These are phyloP conservation scores for Penicillium simplicissimum DNA, from an alignment of 495 filamentous ascomycete species.

Conservation along the genomic window DNA sequence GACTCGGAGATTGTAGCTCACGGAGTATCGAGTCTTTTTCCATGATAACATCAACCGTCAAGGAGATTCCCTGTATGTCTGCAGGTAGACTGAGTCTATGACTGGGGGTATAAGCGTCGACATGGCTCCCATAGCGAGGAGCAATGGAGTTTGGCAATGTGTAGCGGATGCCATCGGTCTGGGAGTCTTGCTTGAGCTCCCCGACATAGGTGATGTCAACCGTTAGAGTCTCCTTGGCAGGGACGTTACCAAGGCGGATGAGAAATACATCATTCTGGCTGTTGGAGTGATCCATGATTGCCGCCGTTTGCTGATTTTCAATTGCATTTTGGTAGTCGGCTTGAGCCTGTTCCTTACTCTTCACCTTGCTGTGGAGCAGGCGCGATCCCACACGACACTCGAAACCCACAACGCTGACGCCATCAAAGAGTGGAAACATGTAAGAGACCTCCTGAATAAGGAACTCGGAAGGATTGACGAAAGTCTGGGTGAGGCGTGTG, in stretches of 20 bases:
- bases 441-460: slow-evolving; percentile 16
- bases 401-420: slow-evolving; percentile 21
- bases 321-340: slow-evolving; percentile 17
- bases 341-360: slow-evolving; percentile 21
- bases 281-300: slow-evolving; percentile 17
- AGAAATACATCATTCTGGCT: slow-evolving; percentile 14
- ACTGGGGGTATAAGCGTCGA: not conserved
- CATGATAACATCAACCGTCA: slow-evolving; percentile 63
- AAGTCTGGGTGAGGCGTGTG: slow-evolving; percentile 20
- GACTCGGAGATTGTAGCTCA: slow-evolving; percentile 63
- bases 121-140: slow-evolving; percentile 14
- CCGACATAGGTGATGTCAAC: slow-evolving; percentile 22
- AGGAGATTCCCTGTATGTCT: slow-evolving; percentile 46
- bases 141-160: slow-evolving; percentile 20
- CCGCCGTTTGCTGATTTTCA: slow-evolving; percentile 8
- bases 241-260: slow-evolving; percentile 22
- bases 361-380: slow-evolving; percentile 20
- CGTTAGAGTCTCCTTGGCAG: slow-evolving; percentile 10
- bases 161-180: slow-evolving; percentile 19
- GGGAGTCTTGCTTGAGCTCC: slow-evolving; percentile 23
- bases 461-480: slow-evolving; percentile 11
- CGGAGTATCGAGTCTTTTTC: slow-evolving; percentile 55
- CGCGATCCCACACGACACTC: slow-evolving; percentile 16
- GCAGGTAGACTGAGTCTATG: not conserved
- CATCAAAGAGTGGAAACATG: slow-evolving; percentile 24